phyloP scores from a whole-genome alignment of 257 asterid species.

The Gentiana macrophylla region DNA sequence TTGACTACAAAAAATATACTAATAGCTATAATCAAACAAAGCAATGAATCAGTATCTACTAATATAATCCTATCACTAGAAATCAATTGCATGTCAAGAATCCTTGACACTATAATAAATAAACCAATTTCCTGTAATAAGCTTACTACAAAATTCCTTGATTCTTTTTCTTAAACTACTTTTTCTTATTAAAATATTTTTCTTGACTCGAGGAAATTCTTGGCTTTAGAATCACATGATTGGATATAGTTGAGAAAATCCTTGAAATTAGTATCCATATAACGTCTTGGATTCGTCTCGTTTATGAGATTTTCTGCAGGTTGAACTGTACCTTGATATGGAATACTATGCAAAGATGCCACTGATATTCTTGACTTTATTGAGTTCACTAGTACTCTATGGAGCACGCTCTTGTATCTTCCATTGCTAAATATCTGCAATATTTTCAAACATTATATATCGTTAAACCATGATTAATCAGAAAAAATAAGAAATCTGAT shows the following conservation, averaged over 20 bases:
- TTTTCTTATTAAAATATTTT: not conserved
- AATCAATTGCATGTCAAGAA: too few relatives aligned
- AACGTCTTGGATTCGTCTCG: conserved; percentile 21
- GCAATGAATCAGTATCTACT: too few relatives aligned
- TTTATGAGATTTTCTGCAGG: conserved; percentile 22
- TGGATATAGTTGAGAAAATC: conserved; percentile 22
- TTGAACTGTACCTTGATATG: conserved; percentile 7
- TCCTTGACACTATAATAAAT: too few relatives aligned
- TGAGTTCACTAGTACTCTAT: conserved; percentile 29
- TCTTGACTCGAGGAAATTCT: conserved; percentile 27
- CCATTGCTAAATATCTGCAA: conserved; percentile 31
- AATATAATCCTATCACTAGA: too few relatives aligned
- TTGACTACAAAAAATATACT: too few relatives aligned
- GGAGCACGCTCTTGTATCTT: conserved; percentile 30
- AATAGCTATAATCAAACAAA: too few relatives aligned
- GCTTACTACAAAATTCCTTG: too few relatives aligned
- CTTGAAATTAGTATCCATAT: conserved; percentile 24
- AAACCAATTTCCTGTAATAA: too few relatives aligned
- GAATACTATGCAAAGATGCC: conserved; percentile 32
- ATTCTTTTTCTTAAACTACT: too few relatives aligned
- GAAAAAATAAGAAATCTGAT: too few relatives aligned
- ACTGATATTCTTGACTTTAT: conserved; percentile 19
- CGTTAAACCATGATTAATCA: too few relatives aligned
- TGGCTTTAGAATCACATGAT: conserved; percentile 23
- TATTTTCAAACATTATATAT: too few relatives aligned